Evolutionary conservation across 2,329 filamentous ascomycete species (phyloP).

Genomic region (Claviceps lovelessii): DNA sequence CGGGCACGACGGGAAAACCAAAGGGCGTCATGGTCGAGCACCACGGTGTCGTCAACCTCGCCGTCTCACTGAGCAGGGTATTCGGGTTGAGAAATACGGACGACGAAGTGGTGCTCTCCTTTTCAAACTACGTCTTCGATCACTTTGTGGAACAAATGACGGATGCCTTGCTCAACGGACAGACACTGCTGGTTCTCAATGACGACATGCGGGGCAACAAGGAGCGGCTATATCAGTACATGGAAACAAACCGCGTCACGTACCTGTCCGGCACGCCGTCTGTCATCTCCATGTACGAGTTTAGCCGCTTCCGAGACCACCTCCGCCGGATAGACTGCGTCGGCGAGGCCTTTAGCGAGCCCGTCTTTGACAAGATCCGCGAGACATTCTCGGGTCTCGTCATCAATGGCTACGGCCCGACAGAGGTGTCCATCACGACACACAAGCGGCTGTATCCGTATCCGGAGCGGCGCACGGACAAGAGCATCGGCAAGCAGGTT

Average conservation of each 20-base stretch:
- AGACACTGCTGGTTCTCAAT: background rate
- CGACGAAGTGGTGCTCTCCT: constrained; percentile 1
- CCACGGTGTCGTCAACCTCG: constrained; percentile 1
- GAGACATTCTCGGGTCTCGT: constrained; percentile 5
- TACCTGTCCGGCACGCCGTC: background rate
- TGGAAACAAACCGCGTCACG: background rate
- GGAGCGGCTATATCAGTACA: background rate
- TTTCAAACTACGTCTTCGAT: constrained; percentile 3
- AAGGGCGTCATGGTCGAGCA: constrained; percentile 25
- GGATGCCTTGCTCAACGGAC: background rate
- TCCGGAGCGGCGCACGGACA: background rate
- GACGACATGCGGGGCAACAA: background rate
- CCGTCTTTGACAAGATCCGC: constrained; percentile 4
- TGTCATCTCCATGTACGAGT: background rate
- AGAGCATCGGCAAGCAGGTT: background rate
- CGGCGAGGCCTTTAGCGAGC: background rate
- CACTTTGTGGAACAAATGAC: constrained; percentile 1
- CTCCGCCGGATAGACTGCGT: background rate
- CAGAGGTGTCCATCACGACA: constrained; percentile 4
- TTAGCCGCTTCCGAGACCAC: background rate
- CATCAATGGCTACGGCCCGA: constrained; percentile 7
- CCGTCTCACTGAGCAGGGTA: background rate
- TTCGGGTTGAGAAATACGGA: constrained; percentile 1
- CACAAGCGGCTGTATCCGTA: background rate
- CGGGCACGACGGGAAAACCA: constrained; percentile 32